Percentiles rank a stretch among this genome's conserved stretches.
Conservation (phyloP, 2,329 filamentous ascomycete genomes). For the Emergomyces orientalis region DNA sequence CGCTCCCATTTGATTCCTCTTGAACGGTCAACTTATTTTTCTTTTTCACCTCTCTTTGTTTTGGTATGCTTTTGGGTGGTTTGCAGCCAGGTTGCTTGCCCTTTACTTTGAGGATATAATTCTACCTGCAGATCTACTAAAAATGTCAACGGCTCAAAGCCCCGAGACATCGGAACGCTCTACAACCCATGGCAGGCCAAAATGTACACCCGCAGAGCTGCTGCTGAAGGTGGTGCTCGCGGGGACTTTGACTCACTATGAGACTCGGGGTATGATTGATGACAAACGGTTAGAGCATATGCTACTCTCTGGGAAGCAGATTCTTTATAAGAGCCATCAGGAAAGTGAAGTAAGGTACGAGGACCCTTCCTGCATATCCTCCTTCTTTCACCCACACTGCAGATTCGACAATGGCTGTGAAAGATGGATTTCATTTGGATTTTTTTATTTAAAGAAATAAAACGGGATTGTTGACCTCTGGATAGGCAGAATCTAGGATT, state of each 20-base stretch:
- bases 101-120: background rate
- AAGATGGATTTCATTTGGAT: background rate
- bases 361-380: background rate
- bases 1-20: no score
- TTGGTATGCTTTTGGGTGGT: background rate
- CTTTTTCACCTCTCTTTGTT: background rate
- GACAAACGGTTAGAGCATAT: slow-evolving; percentile 49
- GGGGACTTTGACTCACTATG: slow-evolving; percentile 49
- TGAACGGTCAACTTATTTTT: no score
- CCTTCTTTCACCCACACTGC: background rate
- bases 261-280: slow-evolving; percentile 50
- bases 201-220: slow-evolving; percentile 39
- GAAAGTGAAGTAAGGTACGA: slow-evolving; percentile 45
- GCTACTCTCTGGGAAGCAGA: slow-evolving; percentile 52
- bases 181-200: slow-evolving; percentile 24
- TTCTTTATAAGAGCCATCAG: slow-evolving; percentile 49
- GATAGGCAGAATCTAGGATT: slow-evolving; percentile 48
- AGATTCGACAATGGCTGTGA: background rate
- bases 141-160: slow-evolving; percentile 22
- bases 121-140: slow-evolving; percentile 11
- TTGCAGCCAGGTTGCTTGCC: background rate
- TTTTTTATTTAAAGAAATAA: background rate
- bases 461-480: slow-evolving; percentile 3
- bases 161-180: slow-evolving; percentile 20
- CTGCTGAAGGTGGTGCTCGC: slow-evolving; percentile 41